Conservation (phyloP, 768 basidiomycete genomes). For the Lyophyllum atratum region DNA sequence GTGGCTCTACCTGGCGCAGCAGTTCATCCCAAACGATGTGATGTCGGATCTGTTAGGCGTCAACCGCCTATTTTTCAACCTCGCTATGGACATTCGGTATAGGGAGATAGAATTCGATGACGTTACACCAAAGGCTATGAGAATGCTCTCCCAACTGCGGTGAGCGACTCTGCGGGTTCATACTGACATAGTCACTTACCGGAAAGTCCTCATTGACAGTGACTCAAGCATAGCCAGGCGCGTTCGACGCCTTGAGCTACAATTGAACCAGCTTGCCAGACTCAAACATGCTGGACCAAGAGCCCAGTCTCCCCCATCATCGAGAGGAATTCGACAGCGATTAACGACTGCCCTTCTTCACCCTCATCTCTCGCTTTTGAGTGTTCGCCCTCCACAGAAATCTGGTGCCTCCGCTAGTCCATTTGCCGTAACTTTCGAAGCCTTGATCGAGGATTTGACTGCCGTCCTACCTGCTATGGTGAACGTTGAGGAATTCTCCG, state of each 20-base stretch:
- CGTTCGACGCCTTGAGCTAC: slow-evolving; percentile 16
- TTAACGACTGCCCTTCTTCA: slow-evolving; percentile 6
- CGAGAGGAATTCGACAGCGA: slow-evolving; percentile 2
- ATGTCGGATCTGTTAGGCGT: slow-evolving; percentile 27
- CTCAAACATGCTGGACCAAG: background rate
- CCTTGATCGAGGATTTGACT: slow-evolving; percentile 29
- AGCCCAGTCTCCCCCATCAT: background rate
- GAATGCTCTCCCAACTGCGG: slow-evolving; percentile 21
- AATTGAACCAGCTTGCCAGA: slow-evolving; percentile 12
- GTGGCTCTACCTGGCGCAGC: slow-evolving; percentile 29
- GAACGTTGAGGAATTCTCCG: slow-evolving; percentile 34
- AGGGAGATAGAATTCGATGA: slow-evolving; percentile 24
- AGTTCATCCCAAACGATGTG: slow-evolving; percentile 28
- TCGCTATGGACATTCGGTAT: slow-evolving; percentile 32
- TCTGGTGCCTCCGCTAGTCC: background rate
- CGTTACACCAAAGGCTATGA: slow-evolving; percentile 17
- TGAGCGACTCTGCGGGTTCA: slow-evolving; percentile 8
- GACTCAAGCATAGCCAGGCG: slow-evolving; percentile 22
- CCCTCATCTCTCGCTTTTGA: slow-evolving; percentile 12
- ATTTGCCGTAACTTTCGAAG: slow-evolving; percentile 21
- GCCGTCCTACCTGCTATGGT: slow-evolving; percentile 31
- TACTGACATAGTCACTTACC: background rate
- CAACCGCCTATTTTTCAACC: slow-evolving; percentile 33
- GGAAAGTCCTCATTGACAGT: slow-evolving; percentile 11
- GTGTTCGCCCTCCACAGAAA: background rate